phyloP scores from a whole-genome alignment of 352 stramenopile species.

The Globisporangium cederbergense region DNA sequence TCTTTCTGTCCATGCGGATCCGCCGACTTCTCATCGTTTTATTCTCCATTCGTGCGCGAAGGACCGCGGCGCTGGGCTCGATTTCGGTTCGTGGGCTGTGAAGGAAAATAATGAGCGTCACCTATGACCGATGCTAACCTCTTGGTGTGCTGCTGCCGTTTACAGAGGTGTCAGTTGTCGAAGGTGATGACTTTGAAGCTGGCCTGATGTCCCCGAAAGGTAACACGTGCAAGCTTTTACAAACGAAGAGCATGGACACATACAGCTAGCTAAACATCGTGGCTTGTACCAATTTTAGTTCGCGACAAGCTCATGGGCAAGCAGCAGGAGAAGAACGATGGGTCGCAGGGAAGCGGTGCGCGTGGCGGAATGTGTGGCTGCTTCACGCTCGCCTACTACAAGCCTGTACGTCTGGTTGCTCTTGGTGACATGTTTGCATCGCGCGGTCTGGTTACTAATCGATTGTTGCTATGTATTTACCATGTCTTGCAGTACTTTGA shows the following conservation, averaged over 20 bases:
- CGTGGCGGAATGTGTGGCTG: constrained; percentile 66
- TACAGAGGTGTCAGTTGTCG: constrained; percentile 74
- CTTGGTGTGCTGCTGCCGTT: background rate
- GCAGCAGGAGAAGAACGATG: constrained; percentile 31
- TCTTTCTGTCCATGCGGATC: background rate
- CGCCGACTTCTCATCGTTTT: background rate
- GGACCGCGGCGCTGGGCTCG: constrained; percentile 62
- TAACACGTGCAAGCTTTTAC: constrained; percentile 8
- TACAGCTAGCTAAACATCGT: background rate
- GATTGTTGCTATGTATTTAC: background rate
- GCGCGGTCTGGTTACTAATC: background rate
- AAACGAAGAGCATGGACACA: background rate
- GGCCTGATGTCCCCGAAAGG: constrained; percentile 76
- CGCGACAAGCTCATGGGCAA: constrained; percentile 67
- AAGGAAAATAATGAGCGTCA: background rate
- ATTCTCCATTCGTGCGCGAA: constrained; percentile 14
- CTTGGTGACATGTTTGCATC: background rate
- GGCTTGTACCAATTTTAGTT: constrained; percentile 16
- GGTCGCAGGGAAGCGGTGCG: constrained; percentile 25
- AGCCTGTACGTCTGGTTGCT: constrained; percentile 48
- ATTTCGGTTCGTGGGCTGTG: constrained; percentile 57
- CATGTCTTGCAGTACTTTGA: constrained; percentile 67
- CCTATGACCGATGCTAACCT: background rate
- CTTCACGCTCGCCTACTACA: constrained; percentile 79
- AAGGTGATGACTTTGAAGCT: constrained; percentile 68